Evolutionary conservation across 1,284 basidiomycete genomes (phyloP).

Genomic region (Ganoderma lucidum): DNA sequence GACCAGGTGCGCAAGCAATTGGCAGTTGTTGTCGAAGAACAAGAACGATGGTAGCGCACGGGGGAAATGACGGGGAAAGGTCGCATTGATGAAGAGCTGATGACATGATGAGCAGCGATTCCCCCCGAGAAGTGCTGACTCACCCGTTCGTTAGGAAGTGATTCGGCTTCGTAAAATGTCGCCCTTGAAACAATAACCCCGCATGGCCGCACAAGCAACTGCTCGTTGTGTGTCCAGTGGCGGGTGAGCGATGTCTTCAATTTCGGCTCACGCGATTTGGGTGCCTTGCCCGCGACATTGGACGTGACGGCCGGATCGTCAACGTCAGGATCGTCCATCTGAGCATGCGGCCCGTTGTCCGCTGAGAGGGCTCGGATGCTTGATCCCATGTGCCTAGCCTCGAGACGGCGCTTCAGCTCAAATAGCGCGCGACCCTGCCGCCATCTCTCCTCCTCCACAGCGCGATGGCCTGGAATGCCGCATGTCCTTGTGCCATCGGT

Average conservation of each 20-base stretch:
- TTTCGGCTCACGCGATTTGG: neutral
- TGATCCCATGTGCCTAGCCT: neutral
- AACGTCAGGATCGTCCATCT: neutral
- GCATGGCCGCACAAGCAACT: conserved; percentile 39
- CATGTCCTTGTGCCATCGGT: neutral
- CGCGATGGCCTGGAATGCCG: neutral
- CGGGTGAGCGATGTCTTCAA: conserved; percentile 23
- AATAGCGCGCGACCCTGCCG: neutral
- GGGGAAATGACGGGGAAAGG: neutral
- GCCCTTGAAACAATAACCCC: conserved; percentile 37
- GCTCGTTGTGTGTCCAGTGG: conserved; percentile 43
- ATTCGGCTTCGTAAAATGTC: conserved; percentile 41
- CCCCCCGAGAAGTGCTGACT: too few species aligned
- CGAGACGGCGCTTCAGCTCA: neutral
- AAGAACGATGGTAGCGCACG: conserved; percentile 19
- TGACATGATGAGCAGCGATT: too few species aligned
- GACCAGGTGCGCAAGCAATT: conserved; percentile 20
- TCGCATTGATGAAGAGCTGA: neutral
- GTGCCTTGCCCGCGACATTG: neutral
- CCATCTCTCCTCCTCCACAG: neutral
- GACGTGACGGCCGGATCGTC: neutral
- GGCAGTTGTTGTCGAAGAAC: conserved; percentile 44
- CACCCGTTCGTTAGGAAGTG: neutral
- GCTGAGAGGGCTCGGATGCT: neutral
- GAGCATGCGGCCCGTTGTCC: neutral